phyloP scores from a whole-genome alignment of 805 yeast genomes.

The Ogataea philodendri region DNA sequence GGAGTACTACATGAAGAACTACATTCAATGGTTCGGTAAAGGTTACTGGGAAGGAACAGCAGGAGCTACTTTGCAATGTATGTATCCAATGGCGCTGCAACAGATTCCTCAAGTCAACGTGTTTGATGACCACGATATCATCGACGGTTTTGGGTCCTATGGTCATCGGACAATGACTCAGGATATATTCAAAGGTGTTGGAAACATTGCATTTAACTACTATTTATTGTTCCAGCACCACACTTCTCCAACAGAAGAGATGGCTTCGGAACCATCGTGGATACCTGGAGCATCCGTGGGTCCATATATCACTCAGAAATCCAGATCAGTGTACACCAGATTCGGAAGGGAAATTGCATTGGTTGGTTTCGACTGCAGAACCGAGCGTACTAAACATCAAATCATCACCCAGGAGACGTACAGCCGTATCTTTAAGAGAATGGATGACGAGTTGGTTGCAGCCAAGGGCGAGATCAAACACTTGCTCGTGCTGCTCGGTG shows the following conservation, averaged over 20 bases:
- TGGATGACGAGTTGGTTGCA: constrained; percentile 50
- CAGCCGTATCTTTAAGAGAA: constrained; percentile 54
- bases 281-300: constrained; percentile 57
- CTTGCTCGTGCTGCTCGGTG: constrained; percentile 80
- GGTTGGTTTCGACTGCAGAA: constrained; percentile 87
- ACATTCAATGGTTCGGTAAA: constrained; percentile 84
- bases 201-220: constrained; percentile 76
- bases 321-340: constrained; percentile 69
- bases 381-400: constrained; percentile 70
- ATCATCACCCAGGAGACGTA: constrained; percentile 60
- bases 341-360: constrained; percentile 73
- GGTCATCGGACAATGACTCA: constrained; percentile 69
- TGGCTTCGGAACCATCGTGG: constrained; percentile 54
- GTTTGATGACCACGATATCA: constrained; percentile 93
- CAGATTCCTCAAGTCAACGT: constrained; percentile 84
- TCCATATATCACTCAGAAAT: constrained; percentile 62
- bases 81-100: constrained; percentile 73
- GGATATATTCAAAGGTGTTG: constrained; percentile 67
- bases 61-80: constrained; percentile 64
- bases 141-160: constrained; percentile 95
- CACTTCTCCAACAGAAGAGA: constrained; percentile 45
- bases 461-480: constrained; percentile 65
- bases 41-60: constrained; percentile 77
- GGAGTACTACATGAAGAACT: constrained; percentile 67
- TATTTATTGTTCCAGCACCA: constrained; percentile 94